Evolutionary conservation across 2,329 filamentous ascomycete genomes (phyloP).

Genomic region (Pseudocercospora musae): DNA sequence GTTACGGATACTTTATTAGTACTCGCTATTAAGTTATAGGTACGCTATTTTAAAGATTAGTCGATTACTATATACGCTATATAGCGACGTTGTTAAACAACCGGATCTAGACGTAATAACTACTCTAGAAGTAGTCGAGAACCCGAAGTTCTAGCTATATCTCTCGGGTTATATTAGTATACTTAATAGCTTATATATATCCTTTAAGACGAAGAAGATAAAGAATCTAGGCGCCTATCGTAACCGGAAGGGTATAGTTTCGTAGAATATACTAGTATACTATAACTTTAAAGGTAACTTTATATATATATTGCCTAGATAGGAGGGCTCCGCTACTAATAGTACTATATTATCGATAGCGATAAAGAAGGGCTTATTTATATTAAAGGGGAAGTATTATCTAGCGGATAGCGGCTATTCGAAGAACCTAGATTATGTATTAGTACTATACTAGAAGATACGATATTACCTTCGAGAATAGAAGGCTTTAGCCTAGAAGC

Average conservation of each 20-base stretch:
- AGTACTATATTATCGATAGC: neutral
- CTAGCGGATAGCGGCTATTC: neutral
- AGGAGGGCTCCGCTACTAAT: neutral
- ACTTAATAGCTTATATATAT: neutral
- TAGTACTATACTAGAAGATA: neutral
- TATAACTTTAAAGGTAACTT: neutral
- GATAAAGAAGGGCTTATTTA: neutral
- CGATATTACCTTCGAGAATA: neutral
- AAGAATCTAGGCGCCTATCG: neutral
- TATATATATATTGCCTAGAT: neutral
- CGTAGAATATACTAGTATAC: neutral
- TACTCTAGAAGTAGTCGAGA: too few relatives aligned
- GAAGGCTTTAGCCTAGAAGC: neutral
- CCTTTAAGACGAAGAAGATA: neutral
- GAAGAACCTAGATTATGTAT: slow-evolving; percentile 1
- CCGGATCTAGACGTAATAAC: too few relatives aligned
- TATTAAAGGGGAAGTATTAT: neutral
- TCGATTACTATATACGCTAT: too few relatives aligned
- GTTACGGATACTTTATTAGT: neutral
- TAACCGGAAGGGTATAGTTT: slow-evolving; percentile 1
- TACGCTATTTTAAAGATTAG: neutral
- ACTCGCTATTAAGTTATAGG: neutral
- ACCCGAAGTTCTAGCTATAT: neutral
- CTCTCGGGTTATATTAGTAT: neutral
- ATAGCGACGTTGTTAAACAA: too few relatives aligned